Conservation (phyloP, 768 basidiomycete species). For the Suillus bovinus region DNA sequence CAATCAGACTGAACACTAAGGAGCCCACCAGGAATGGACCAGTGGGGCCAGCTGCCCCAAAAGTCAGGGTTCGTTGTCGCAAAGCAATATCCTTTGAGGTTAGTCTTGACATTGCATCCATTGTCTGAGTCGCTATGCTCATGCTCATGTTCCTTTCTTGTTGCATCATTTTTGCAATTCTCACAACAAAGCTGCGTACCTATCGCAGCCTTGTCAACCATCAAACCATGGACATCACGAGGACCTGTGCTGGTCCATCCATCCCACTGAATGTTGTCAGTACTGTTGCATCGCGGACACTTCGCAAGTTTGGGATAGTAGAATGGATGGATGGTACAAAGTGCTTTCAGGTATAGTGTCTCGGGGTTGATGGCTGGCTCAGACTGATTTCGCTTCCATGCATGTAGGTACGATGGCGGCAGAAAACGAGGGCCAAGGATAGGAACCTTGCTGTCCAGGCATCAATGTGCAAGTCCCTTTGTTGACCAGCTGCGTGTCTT, state of each 20-base stretch:
- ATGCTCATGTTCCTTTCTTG: no score
- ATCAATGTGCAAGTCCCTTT: neutral
- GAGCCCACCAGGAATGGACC: no score
- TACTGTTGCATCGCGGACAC: conserved; percentile 3
- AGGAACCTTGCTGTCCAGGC: conserved; percentile 16
- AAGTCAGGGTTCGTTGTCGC: no score
- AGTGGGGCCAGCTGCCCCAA: no score
- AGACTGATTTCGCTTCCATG: conserved; percentile 4
- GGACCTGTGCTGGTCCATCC: conserved; percentile 12
- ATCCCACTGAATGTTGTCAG: neutral
- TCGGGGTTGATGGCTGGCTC: conserved; percentile 3
- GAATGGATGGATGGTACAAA: conserved; percentile 12
- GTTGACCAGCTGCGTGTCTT: neutral
- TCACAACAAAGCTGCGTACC: conserved; percentile 4
- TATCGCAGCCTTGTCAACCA: conserved; percentile 3
- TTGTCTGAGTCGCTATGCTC: no score
- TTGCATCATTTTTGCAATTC: neutral
- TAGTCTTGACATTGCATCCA: no score
- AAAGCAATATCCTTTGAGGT: no score
- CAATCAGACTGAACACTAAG: no score
- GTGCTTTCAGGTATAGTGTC: neutral
- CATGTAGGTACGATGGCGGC: conserved; percentile 19
- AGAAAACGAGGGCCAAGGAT: conserved; percentile 25
- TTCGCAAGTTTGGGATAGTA: conserved; percentile 8
- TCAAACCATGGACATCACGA: conserved; percentile 5